phyloP scores from a whole-genome alignment of 495 filamentous ascomycete genomes.

The Neohortaea acidophila region DNA sequence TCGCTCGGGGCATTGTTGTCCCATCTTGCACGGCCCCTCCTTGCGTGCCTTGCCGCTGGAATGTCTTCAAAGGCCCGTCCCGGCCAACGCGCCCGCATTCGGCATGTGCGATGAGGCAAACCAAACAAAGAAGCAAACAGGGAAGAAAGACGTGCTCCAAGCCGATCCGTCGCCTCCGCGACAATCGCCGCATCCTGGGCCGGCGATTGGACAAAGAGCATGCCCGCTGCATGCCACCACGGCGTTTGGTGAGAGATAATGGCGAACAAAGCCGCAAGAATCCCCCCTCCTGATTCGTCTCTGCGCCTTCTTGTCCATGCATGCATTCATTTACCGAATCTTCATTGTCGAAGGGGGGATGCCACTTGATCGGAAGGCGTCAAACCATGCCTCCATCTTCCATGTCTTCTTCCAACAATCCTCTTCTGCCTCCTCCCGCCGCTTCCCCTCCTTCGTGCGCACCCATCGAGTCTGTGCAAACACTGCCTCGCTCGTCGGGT shows the following conservation, averaged over 20 bases:
- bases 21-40: too few relatives aligned
- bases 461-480: background rate
- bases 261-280: slow-evolving; percentile 16
- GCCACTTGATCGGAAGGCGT: slow-evolving; percentile 13
- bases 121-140: slow-evolving; percentile 17
- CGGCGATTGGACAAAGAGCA: slow-evolving; percentile 16
- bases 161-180: slow-evolving; percentile 9
- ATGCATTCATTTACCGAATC: too few relatives aligned
- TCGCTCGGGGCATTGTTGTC: too few relatives aligned
- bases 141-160: slow-evolving; percentile 9
- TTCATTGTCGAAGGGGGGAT: slow-evolving; percentile 15
- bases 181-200: slow-evolving; percentile 13
- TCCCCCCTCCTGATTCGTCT: slow-evolving; percentile 7
- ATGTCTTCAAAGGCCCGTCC: slow-evolving; percentile 4
- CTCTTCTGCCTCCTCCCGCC: background rate
- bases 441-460: background rate
- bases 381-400: slow-evolving; percentile 9
- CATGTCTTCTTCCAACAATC: slow-evolving; percentile 12
- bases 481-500: slow-evolving; percentile 2
- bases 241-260: slow-evolving; percentile 15
- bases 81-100: slow-evolving; percentile 4
- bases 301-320: slow-evolving; percentile 4
- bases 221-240: slow-evolving; percentile 12
- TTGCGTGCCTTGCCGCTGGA: slow-evolving; percentile 9
- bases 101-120: slow-evolving; percentile 5